Base-by-base conservation (phyloP, 352 stramenopile species). In the Phytopythium boreale region DNA sequence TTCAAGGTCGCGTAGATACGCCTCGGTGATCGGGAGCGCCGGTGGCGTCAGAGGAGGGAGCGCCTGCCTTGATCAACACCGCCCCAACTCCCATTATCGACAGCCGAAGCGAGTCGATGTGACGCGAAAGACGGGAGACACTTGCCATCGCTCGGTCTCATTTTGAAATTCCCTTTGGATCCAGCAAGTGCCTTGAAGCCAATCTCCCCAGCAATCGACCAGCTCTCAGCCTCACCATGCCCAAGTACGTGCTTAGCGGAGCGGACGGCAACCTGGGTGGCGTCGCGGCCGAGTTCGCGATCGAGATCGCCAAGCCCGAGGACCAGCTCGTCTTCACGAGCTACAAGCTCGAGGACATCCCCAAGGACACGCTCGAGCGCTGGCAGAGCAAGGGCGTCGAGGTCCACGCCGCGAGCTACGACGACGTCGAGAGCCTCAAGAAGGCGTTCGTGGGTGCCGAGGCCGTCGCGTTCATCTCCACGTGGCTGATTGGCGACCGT, bases 171-270 rank as follows among this genome's bases (percentile, higher is more conserved):
- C 31, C 31, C 31, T 36, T 36, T 8, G 31, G 31, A 36, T 36
- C 31, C 8, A 36, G 31, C 31, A 36, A 36, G 31, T 8, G 31
- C 31, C 31, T 36, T 8, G 4, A 36, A 36, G 31, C 31, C 31
- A 36, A 36, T 8, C 31, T 8, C 31, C 31, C 31, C 8, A 8
- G 31, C 31, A 36, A 36, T 36, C 31, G 31, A 36, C 31, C 31
- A 36, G 31, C 60, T 68, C 59, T 26, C 56, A 75, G 14, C 50
- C 71, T 10, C 68, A 34, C 11, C 44, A 74, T 71, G 64, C 51
- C 59, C 68, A 73, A 76, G 56, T 68, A 66, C 56, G 69, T 76
- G 17, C 59, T 76, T 6, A 76, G 58, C 39, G 69, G 66, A 12
- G 63, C 59, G 19, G 66, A 72, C 24, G 69, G 69, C 52, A 70